Evolutionary conservation across 2,329 filamentous ascomycete species (phyloP), one percentile per base, ranked within the genome.

Genomic region (Ophiocordyceps camponoti-rufipedis): DNA sequence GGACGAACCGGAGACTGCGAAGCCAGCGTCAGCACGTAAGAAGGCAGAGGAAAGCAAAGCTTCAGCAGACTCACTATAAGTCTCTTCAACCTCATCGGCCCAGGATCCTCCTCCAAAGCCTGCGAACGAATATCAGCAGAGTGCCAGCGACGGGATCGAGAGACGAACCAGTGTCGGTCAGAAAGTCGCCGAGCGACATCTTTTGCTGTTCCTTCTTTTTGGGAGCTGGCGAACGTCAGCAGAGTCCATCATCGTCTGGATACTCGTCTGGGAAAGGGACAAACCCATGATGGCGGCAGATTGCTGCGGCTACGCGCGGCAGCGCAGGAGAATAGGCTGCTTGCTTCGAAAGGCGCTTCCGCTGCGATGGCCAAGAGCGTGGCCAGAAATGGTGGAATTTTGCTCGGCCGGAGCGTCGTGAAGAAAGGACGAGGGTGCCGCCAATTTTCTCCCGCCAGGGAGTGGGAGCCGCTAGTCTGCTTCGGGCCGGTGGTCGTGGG

Each of bases 21-120:
- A 51, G 44, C 47, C 23, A 14, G 33, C 5, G 54, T 62, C 55
- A 63, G 58, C 51, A 51, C 42, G 31, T 55, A 50, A 43, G 46
- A 40, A 44, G 6, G 42, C 28, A 44, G 14, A 13, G 31, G 41
- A 43, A 29, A 42, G 41, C 47, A 48, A 46, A 48, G 39, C 41
- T 44, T 45, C 47, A 29, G 23, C 23, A 23, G 12, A 69, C 80
- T 71, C 74, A 89, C 84, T 70, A 64, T 79, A 76, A 53, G 84
- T 75, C 59, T 94, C 87, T 67, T 98, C 91, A 70, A 98, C 94
- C 64, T 98, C 91, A 69, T 98, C 93, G 58, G 91, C 91, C 91
- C 91, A 98, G 55, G 91, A 96, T 61, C 89, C 58, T 57, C 61
- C 87, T 55, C 69, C 72, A 53, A 68, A 70, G 52, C 66, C 68